Base-by-base conservation (phyloP, 169 alveolate genomes). In the Plasmodium cynomolgi region DNA sequence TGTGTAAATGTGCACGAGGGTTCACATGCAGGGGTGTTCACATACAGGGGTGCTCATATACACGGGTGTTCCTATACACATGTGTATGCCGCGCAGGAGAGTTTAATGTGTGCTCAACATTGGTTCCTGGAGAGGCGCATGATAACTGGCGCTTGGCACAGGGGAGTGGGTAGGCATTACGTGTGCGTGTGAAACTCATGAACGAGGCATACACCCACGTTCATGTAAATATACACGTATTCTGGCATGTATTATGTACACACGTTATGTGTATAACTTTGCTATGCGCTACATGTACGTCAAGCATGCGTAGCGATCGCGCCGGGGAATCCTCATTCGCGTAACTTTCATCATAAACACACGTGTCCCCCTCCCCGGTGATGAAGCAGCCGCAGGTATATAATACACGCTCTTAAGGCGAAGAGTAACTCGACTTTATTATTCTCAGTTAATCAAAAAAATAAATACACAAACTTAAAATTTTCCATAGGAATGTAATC, bases 391-490 rank as follows among this genome's bases (percentile, higher is more conserved):
- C 33, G 75, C 34, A 62, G 75, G 75, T 62, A 20, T 47, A 62
- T 62, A 56, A 62, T 62, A 47, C 33, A 62, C 75, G 75, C 75
- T 23, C 75, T 62, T 62, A 26, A 62, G 75, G 75, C 17, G 75
- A 62, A 62, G 4, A 62, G 75, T n/a, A n/a, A 23, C 15, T 62
- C 15, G 75, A n/a, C 33, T 62, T n/a, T 62, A 26, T n/a, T 62
- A 23, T 62, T 62, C 33, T 62, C 75, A 62, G 75, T n/a, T 62
- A n/a, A 62, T 62, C 37, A 62, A 62, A 62, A 62, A 62, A 62
- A 62, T 62, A 62, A 62, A 26, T 62, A 62, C 75, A 62, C 75
- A 62, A 62, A 62, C 75, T 62, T 62, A 62, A 62, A 62, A 62
- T 1, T 26, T 62, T 6, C 75, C 75, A 62, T 62, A 62, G 26